Percentiles rank a stretch among this genome's conserved stretches.
Evolutionary conservation across 306 rosid genomes (phyloP).

Genomic region (Carpinus fangiana): DNA sequence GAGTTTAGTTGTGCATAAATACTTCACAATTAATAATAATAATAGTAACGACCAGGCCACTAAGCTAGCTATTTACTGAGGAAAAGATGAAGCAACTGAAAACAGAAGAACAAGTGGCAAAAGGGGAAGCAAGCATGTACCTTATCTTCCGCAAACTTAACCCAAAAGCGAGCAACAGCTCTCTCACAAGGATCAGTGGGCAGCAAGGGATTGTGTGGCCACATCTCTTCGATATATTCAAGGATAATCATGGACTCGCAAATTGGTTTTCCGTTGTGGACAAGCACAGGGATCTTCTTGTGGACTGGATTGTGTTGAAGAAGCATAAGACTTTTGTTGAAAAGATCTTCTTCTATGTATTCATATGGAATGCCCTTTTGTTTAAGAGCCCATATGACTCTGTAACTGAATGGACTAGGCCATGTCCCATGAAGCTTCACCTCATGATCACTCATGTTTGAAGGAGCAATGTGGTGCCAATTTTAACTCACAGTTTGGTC

Average conservation of each 20-base stretch:
- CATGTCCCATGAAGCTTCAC: no score
- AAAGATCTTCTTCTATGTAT: no score
- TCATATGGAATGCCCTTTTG: no score
- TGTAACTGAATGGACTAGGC: no score
- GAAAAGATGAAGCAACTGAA: no score
- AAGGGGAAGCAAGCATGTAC: neutral
- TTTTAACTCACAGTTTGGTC: neutral
- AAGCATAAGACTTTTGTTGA: constrained; percentile 46
- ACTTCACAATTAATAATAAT: no score
- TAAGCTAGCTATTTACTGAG: no score
- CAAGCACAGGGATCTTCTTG: constrained; percentile 53
- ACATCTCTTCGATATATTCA: constrained; percentile 50
- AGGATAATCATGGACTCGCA: constrained; percentile 55
- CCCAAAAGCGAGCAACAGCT: constrained; percentile 56
- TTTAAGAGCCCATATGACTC: no score
- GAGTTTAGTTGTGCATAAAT: no score
- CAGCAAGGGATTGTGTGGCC: constrained; percentile 46
- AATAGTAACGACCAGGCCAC: no score
- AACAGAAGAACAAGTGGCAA: no score
- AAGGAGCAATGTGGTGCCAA: neutral
- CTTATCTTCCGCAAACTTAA: constrained; percentile 34
- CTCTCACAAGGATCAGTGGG: constrained; percentile 43
- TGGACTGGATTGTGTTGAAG: constrained; percentile 48
- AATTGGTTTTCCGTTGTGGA: constrained; percentile 51
- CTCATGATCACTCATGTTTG: constrained; percentile 32